Percentiles rank a stretch among this genome's conserved stretches.
phyloP scores from a whole-genome alignment of 2,329 filamentous ascomycete species.

The Annulohypoxylon truncatum region DNA sequence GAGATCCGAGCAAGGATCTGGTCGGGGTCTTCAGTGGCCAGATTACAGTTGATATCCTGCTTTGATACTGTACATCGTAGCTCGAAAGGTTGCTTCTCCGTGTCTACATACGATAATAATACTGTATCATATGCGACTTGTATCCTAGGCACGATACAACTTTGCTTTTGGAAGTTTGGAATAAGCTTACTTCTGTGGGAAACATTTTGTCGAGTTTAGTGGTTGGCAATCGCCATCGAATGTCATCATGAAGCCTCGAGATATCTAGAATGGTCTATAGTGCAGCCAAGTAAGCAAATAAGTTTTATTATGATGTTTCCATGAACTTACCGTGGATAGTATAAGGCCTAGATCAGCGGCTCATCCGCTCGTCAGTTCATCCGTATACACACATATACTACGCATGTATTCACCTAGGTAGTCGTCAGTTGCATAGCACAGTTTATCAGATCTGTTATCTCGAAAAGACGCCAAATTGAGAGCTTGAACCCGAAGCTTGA shows the following conservation, averaged over 20 bases:
- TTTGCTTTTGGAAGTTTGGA: background rate
- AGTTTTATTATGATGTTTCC: background rate
- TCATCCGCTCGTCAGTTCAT: too few relatives aligned
- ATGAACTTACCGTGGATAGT: background rate
- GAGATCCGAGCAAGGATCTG: constrained; percentile 29
- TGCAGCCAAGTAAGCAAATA: background rate
- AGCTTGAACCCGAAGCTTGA: constrained; percentile 7
- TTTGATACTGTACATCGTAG: constrained; percentile 15
- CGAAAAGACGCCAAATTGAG: constrained; percentile 26
- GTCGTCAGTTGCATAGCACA: background rate
- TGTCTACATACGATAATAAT: background rate
- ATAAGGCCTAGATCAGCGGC: background rate
- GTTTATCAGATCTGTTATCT: constrained; percentile 32
- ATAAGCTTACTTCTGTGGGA: background rate
- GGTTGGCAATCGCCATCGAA: background rate
- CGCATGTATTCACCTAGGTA: background rate
- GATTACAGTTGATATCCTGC: constrained; percentile 21
- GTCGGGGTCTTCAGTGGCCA: constrained; percentile 12
- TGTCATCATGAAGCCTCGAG: background rate
- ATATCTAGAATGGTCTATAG: background rate
- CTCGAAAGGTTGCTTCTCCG: constrained; percentile 4
- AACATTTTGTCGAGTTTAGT: background rate
- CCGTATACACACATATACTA: too few relatives aligned
- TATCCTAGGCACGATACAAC: background rate
- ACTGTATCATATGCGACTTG: constrained; percentile 6